Percentiles rank a stretch among this genome's conserved stretches.
These are phyloP conservation scores for Solanum phureja DNA, from an alignment of 257 asterid species.

Conservation along the genomic window DNA sequence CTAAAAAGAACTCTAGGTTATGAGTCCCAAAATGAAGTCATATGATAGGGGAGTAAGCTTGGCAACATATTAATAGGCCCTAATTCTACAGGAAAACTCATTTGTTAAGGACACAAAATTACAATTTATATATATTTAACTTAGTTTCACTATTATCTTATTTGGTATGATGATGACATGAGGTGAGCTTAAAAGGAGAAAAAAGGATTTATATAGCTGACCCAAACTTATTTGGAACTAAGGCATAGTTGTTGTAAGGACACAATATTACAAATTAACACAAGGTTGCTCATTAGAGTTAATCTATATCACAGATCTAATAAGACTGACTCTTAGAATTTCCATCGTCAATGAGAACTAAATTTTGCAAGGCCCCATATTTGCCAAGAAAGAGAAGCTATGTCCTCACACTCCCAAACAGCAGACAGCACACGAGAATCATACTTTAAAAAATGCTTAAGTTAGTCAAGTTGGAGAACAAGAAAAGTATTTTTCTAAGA, in stretches of 20 bases:
- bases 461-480: too few relatives aligned
- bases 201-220: neutral
- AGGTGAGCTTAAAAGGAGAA: neutral
- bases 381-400: neutral
- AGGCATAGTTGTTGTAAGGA: neutral
- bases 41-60: neutral
- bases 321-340: neutral
- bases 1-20: neutral
- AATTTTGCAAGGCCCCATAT: neutral
- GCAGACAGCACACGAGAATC: neutral
- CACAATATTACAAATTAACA: neutral
- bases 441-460: too few relatives aligned
- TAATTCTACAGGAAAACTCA: neutral
- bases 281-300: neutral
- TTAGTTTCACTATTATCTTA: neutral
- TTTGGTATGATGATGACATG: neutral
- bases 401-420: neutral
- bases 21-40: neutral
- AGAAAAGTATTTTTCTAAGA: too few relatives aligned
- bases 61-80: neutral
- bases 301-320: neutral
- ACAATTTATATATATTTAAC: too few relatives aligned
- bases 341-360: neutral
- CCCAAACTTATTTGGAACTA: neutral
- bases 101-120: neutral